Conservation (phyloP, 768 basidiomycete species). For the Suillus fuscotomentosus region DNA sequence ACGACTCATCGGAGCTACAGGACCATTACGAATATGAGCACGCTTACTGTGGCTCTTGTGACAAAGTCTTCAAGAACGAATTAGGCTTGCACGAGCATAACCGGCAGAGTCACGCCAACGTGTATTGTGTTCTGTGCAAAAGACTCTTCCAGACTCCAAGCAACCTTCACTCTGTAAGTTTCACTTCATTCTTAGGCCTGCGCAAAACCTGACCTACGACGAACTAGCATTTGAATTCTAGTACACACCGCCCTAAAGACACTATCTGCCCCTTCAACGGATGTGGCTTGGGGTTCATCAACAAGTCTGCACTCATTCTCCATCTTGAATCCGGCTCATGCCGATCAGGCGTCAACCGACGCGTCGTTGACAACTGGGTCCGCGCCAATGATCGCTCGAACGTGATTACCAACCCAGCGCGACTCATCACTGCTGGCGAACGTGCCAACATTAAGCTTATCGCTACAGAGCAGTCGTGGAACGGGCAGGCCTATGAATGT, state of each 20-base stretch:
- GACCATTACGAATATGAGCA: conserved; percentile 43
- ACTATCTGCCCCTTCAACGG: conserved; percentile 39
- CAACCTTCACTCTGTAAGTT: conserved; percentile 17
- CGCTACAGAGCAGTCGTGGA: conserved; percentile 42
- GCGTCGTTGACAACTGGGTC: conserved; percentile 35
- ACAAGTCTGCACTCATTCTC: conserved; percentile 51
- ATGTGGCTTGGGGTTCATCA: conserved; percentile 50
- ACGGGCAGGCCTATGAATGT: conserved; percentile 54
- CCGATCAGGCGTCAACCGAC: conserved; percentile 44
- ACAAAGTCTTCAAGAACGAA: conserved; percentile 39
- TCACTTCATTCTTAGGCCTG: not conserved
- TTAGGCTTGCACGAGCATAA: conserved; percentile 47
- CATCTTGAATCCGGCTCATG: conserved; percentile 67
- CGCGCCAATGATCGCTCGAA: conserved; percentile 42
- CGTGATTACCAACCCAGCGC: conserved; percentile 54
- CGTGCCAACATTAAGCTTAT: not conserved
- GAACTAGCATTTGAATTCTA: conserved; percentile 52
- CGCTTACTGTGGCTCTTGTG: conserved; percentile 41
- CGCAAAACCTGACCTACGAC: not conserved
- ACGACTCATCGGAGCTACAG: conserved; percentile 29
- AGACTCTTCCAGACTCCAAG: conserved; percentile 37
- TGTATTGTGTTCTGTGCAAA: conserved; percentile 46
- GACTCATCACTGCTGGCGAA: conserved; percentile 39
- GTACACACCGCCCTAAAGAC: conserved; percentile 40
- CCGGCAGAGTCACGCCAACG: conserved; percentile 38